A percentile compares a stretch with the other conserved stretches of the same genome.
phyloP scores from a whole-genome alignment of 805 yeast species.

The Lipomyces mesembrius region DNA sequence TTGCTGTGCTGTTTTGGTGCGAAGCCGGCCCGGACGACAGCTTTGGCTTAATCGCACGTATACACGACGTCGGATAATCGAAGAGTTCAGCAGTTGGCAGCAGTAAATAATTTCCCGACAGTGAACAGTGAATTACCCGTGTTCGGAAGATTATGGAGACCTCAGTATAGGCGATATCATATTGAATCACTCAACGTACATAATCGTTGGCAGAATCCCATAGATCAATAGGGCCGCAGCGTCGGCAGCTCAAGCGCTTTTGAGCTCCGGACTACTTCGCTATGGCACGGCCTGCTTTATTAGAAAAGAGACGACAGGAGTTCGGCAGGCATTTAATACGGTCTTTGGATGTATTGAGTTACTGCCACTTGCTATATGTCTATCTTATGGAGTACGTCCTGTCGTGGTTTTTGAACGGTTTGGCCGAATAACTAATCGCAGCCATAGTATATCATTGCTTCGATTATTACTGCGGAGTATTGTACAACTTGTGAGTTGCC shows the following conservation, averaged over 20 bases:
- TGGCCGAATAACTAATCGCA: background rate
- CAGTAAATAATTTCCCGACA: background rate
- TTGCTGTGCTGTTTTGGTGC: background rate
- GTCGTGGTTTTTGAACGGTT: background rate
- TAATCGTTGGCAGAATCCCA: background rate
- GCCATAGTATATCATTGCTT: slow-evolving; percentile 33
- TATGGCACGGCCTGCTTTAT: slow-evolving; percentile 11
- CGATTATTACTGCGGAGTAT: slow-evolving; percentile 33
- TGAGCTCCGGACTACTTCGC: slow-evolving; percentile 1
- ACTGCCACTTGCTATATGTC: slow-evolving; percentile 33
- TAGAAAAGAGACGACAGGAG: slow-evolving; percentile 36
- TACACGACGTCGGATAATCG: background rate
- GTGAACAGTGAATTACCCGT: background rate
- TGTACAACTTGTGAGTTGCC: slow-evolving; percentile 33
- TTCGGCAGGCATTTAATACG: slow-evolving; percentile 34
- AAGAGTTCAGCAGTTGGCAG: background rate
- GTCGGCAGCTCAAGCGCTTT: background rate
- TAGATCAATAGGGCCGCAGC: background rate
- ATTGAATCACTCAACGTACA: background rate
- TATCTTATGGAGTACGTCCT: slow-evolving; percentile 35
- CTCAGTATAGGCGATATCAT: background rate
- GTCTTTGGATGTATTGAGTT: slow-evolving; percentile 36
- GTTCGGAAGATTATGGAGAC: background rate
- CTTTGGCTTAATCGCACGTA: no score
- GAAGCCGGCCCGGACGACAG: background rate